phyloP scores from a whole-genome alignment of 1,139 yeast genomes.

The Protomyces gravidus region DNA sequence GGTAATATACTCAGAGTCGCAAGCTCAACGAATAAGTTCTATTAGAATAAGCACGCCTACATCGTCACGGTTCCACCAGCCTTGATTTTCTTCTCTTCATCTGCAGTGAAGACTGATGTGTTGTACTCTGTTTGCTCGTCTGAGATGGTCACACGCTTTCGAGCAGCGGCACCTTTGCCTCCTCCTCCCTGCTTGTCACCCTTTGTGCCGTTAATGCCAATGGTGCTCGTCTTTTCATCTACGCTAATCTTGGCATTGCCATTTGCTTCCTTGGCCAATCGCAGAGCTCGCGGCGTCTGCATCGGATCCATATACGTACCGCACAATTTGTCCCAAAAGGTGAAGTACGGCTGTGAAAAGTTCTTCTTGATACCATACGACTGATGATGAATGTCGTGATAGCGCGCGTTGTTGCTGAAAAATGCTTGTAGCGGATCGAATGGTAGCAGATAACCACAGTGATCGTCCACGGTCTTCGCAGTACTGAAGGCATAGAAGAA shows the following conservation, averaged over 20 bases:
- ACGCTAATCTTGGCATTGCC: slow-evolving; percentile 19
- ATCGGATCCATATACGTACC: slow-evolving; percentile 66
- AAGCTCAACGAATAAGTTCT: too few relatives aligned
- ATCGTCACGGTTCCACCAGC: slow-evolving; percentile 16
- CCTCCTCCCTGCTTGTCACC: slow-evolving; percentile 22
- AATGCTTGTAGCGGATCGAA: slow-evolving; percentile 80
- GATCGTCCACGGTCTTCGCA: slow-evolving; percentile 91
- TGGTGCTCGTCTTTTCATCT: slow-evolving; percentile 3
- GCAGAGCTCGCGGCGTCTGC: slow-evolving; percentile 40
- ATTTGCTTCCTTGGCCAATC: slow-evolving; percentile 31
- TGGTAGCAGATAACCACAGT: slow-evolving; percentile 91
- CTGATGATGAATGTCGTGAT: slow-evolving; percentile 97
- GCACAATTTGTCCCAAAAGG: slow-evolving; percentile 76
- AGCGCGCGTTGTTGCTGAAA: slow-evolving; percentile 92
- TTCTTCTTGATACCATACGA: slow-evolving; percentile 90
- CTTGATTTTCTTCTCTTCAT: slow-evolving; percentile 14
- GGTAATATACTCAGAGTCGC: too few relatives aligned
- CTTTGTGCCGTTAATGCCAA: slow-evolving; percentile 27
- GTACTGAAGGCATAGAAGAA: slow-evolving; percentile 80
- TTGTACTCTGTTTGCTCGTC: slow-evolving; percentile 22
- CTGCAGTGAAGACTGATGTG: slow-evolving; percentile 19
- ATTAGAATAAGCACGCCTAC: neutral
- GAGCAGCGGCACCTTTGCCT: slow-evolving; percentile 12
- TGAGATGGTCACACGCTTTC: slow-evolving; percentile 21
- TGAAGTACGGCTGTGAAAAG: slow-evolving; percentile 94